Evolutionary conservation across 768 basidiomycete species (phyloP), one percentile per base, ranked within the genome.

Genomic region (Boletus sp.): DNA sequence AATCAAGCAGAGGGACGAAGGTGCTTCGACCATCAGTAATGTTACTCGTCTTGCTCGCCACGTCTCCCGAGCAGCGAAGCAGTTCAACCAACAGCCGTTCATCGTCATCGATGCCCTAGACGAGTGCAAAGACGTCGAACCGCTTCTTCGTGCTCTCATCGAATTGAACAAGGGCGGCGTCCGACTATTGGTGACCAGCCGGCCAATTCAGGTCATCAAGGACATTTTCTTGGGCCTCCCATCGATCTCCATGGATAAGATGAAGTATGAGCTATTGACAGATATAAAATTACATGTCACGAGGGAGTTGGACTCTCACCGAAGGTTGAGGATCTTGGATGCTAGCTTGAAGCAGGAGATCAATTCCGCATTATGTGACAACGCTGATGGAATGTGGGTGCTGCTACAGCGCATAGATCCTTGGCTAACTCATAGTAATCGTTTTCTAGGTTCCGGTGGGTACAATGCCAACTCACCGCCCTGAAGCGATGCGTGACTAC

Each of bases 91-190:
- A 32, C 46, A 8, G 5, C 59, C 61, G 4, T 17, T 53, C 2
- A 11, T 57, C 10, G 47, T 63, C 1, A 56, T 63, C 11, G 62
- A 63, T 17, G 59, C 56, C 1, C 35, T 61, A 4, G 60, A 63
- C n/a, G 62, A 63, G 29, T 63, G 59, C 35, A 40, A 37, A n/a
- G 20, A 56, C 7, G 3, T 57, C n/a, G 49, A 54, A 14, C 28
- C 39, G 1, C 32, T 56, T 5, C 55, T 62, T 1, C 10, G 10
- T n/a, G 52, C 35, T 9, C 29, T 62, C 4, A 10, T 10, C 3
- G 24, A 47, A 5, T 9, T 56, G 20, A 39, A 35, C 3, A 29
- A 45, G 8, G 50, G 52, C 3, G 33, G 42, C 5, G 14, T 60
- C 10, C 53, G 47, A 11, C 20, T 63, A 10, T 55, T 63, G 7